Percentiles rank a stretch among this genome's conserved stretches.
These are phyloP conservation scores for Fomitopsis betulina DNA, from an alignment of 1,284 basidiomycete genomes.

Conservation along the genomic window DNA sequence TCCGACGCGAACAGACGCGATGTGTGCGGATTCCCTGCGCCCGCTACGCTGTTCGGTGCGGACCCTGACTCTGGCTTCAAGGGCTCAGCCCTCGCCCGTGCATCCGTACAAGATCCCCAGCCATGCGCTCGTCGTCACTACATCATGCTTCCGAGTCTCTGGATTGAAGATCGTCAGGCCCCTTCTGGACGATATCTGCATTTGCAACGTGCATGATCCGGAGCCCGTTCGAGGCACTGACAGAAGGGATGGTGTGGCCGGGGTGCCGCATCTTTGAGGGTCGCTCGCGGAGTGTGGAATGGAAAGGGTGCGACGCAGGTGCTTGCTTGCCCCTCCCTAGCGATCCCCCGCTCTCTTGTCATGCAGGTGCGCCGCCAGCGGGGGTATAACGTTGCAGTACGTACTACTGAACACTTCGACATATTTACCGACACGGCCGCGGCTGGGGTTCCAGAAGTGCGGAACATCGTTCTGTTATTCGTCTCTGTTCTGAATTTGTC, in stretches of 20 bases:
- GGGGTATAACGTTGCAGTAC: background rate
- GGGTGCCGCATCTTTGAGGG: background rate
- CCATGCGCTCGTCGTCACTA: background rate
- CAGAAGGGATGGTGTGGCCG: background rate
- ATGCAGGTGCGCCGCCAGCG: background rate
- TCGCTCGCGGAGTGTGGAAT: conserved; percentile 1
- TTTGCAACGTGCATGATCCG: background rate
- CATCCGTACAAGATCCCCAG: no score
- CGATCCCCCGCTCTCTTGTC: background rate
- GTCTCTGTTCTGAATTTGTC: background rate
- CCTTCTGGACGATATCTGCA: background rate
- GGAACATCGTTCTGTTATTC: no score
- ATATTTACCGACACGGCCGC: background rate
- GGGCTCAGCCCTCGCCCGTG: no score
- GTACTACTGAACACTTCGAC: background rate
- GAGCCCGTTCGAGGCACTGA: background rate
- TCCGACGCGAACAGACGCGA: background rate
- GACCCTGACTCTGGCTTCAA: background rate
- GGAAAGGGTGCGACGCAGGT: background rate
- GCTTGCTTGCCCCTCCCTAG: background rate
- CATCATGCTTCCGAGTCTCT: background rate
- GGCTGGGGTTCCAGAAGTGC: background rate
- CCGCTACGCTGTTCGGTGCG: background rate
- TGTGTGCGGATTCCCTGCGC: background rate
- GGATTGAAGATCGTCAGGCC: background rate